These are phyloP conservation scores for Saccharomycopsis amapae DNA, from an alignment of 805 yeast genomes.

Conservation along the genomic window DNA sequence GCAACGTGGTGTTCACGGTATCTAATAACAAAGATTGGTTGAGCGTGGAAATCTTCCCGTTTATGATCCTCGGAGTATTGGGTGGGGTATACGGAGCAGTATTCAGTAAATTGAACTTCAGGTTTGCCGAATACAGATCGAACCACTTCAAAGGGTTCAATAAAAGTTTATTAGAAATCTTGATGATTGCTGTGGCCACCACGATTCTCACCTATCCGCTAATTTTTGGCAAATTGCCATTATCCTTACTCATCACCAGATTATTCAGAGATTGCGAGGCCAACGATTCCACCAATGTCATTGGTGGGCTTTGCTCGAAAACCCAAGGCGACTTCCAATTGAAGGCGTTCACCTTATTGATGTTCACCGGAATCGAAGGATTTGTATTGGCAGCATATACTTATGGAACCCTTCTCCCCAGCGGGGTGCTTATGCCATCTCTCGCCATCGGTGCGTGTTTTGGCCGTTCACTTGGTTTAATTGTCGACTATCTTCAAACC, in stretches of 20 bases:
- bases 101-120: conserved; percentile 42
- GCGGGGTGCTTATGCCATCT: conserved; percentile 61
- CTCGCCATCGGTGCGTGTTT: conserved; percentile 53
- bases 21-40: conserved; percentile 69
- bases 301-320: conserved; percentile 27
- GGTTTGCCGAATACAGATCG: conserved; percentile 32
- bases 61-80: conserved; percentile 56
- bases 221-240: conserved; percentile 44
- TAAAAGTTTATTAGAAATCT: conserved; percentile 39
- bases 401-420: conserved; percentile 62
- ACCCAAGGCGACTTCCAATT: conserved; percentile 19
- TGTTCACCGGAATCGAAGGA: conserved; percentile 42
- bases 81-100: conserved; percentile 64
- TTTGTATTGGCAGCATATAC: conserved; percentile 58
- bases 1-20: conserved; percentile 57
- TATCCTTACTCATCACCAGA: conserved; percentile 44
- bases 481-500: conserved; percentile 42
- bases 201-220: conserved; percentile 50
- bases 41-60: conserved; percentile 62
- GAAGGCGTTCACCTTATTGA: conserved; percentile 25
- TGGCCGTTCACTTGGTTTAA: conserved; percentile 50
- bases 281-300: conserved; percentile 24
- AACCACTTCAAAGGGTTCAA: conserved; percentile 24
- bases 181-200: conserved; percentile 42
- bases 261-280: conserved; percentile 61